Base-by-base conservation (phyloP, 306 rosid genomes). In the Quillaja saponaria region DNA sequence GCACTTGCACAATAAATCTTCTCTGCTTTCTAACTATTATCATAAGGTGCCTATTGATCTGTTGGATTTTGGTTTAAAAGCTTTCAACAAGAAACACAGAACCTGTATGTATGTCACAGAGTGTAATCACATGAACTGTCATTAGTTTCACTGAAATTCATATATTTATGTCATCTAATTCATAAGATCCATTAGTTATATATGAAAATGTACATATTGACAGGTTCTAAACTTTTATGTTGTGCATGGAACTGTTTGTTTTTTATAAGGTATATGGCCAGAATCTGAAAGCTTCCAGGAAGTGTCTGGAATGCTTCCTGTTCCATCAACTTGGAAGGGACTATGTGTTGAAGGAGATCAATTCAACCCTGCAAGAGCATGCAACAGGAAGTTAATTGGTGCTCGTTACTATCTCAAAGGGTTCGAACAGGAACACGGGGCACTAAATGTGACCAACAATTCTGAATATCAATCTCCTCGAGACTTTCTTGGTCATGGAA, bases 371-470 rank as follows among this genome's bases (percentile, higher is more conserved):
- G 60, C 35, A 63, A 62, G 49, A 44, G 69, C 70, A 8, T 79
- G 88, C 80, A 79, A 79, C 69, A 66, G 77, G 3, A 82, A 82
- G 71, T 45, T 82, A 33, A 79, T 82, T 6, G 88, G 88, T 3
- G 85, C 88, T 42, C 88, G 82, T 10, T 79, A 69, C 76, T 82
- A 79, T 47, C 56, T 76, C n/a, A 35, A 79, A 76, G 88, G 88
- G 5, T 82, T 76, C 44, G 88, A 79, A 49, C 39, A 8, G 14
- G 53, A 60, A 16, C 42, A 65, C 16, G 82, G 82, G 33, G 52
- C 71, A 8, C 71, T 82, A 5, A 66, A 69, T 48, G 10, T 1
- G 31, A 81, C 76, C 13, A 78, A 61, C 21, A 81, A 67, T 16
- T 72, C 70, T 1, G 88, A 82, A 52, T 76, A 66, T 41, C 59